Base-by-base conservation (phyloP, 441 rosid species). In the Gossypium schwendimanii region DNA sequence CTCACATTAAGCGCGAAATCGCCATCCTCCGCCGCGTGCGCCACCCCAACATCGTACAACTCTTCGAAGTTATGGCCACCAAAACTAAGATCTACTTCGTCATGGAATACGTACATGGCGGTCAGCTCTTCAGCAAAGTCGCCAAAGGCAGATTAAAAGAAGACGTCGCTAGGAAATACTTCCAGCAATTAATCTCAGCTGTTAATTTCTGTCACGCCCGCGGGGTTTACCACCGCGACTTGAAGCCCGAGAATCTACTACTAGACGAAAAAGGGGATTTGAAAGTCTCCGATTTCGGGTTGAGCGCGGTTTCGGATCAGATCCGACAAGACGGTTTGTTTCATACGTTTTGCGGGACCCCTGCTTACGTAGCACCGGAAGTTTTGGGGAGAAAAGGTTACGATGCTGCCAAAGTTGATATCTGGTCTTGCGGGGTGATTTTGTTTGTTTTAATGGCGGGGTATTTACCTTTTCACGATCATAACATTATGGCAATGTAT, bases 301-400 rank as follows among this genome's bases (percentile, higher is more conserved):
- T 92, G 5, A 87, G 96, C 20, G 94, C 96, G 6, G 96, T 92
- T 28, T 84, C 96, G 0, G 97, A 92, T 63, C 96, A 91, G 82
- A 90, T 87, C 28, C 73, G 91, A 9, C 96, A 92, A 41, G 98
- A 90, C 24, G 96, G 94, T 2, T 78, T 92, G 73, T 90, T 91
- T 63, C 97, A 92, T 72, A 92, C 97, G 9, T 90, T 90, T 26
- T 92, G 97, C 1, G 97, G 97, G 41, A 92, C 97, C 6, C 97
- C 97, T 0, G 96, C 97, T 0, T 92, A 92, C 75, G 85, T 92
- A 41, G 96, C 97, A 1, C 97, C 97, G 24, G 97, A 92, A 81
- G 94, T 92, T 66, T 76, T 92, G 64, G 85, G 87, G 0, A 70
- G 96, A 55, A 92, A 85, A 77, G 98, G 98, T 14, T 92, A 90